A percentile compares a stretch with the other conserved stretches of the same genome.
phyloP scores from a whole-genome alignment of 73 alveolate genomes.

The Symbiodinium pilosum region DNA sequence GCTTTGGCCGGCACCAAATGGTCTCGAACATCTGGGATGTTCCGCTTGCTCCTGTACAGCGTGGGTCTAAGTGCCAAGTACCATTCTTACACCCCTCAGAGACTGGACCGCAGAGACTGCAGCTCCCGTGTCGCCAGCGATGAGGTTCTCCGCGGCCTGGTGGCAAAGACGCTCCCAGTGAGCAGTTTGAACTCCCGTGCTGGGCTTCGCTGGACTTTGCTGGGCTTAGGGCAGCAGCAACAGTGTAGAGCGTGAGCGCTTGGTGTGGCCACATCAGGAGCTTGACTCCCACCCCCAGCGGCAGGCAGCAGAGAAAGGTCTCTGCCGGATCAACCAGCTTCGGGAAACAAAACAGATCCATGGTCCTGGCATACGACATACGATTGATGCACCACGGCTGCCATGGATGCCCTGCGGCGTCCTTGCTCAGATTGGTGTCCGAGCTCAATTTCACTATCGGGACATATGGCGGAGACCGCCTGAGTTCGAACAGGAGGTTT shows the following conservation, averaged over 20 bases:
- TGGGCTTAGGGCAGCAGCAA: slow-evolving; percentile 6
- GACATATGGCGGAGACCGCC: slow-evolving; percentile 28
- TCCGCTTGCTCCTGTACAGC: slow-evolving; percentile 24
- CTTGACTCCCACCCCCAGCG: slow-evolving; percentile 51
- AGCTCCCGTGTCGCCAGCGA: slow-evolving; percentile 43
- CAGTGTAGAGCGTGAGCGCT: slow-evolving; percentile 66
- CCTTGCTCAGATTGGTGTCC: slow-evolving; percentile 49
- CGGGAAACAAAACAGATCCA: slow-evolving; percentile 40
- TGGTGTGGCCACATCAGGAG: slow-evolving; percentile 91
- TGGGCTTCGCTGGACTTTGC: too few relatives aligned
- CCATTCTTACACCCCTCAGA: too few relatives aligned
- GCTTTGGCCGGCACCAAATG: slow-evolving; percentile 22
- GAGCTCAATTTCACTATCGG: slow-evolving; percentile 76
- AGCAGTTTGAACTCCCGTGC: too few relatives aligned
- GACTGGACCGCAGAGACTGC: too few relatives aligned
- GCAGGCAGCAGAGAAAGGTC: slow-evolving; percentile 77
- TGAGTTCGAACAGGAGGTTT: neutral
- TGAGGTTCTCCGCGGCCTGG: slow-evolving; percentile 67
- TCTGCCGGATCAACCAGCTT: slow-evolving; percentile 62
- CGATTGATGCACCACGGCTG: neutral
- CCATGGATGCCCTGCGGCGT: neutral
- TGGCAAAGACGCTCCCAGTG: too few relatives aligned
- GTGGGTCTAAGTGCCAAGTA: too few relatives aligned
- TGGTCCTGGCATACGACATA: neutral
- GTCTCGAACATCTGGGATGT: slow-evolving; percentile 85